Evolutionary conservation across 768 basidiomycete species (phyloP).

Genomic region (Rhizopogon salebrosus): DNA sequence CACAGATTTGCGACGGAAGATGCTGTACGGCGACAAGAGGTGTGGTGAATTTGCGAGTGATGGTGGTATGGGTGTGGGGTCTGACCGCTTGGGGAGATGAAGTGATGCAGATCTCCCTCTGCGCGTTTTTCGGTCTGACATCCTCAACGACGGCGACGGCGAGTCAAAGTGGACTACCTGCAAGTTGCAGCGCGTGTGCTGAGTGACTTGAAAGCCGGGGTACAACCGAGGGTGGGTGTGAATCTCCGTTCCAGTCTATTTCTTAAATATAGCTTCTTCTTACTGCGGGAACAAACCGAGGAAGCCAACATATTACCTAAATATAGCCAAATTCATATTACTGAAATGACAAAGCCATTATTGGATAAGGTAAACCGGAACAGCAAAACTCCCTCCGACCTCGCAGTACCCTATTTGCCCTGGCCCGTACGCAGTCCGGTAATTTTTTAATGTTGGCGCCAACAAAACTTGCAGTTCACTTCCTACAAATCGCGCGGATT

Average conservation of each 20-base stretch:
- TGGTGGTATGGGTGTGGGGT: slow-evolving; percentile 50
- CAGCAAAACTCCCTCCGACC: neutral
- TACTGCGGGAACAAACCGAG: neutral
- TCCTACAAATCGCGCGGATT: too few species aligned
- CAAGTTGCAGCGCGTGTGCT: neutral
- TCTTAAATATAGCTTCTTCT: neutral
- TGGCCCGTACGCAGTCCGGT: too few species aligned
- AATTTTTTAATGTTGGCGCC: too few species aligned
- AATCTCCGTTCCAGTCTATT: neutral
- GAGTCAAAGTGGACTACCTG: neutral
- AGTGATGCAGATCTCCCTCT: slow-evolving; percentile 18
- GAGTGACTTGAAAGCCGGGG: neutral
- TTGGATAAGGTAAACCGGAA: too few species aligned
- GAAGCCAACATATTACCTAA: too few species aligned
- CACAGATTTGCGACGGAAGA: slow-evolving; percentile 37
- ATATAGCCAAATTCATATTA: neutral
- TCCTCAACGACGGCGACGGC: neutral
- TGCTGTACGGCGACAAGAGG: slow-evolving; percentile 44
- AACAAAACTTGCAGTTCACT: too few species aligned
- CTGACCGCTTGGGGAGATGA: slow-evolving; percentile 18
- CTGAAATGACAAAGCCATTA: neutral
- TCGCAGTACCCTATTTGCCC: too few species aligned
- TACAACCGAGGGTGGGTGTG: too few species aligned
- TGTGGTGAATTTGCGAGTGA: slow-evolving; percentile 51
- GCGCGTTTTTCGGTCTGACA: neutral